Evolutionary conservation across 106 monocot genomes (phyloP), one percentile per base, ranked within the genome.

Genomic region (Hemerocallis citrina): DNA sequence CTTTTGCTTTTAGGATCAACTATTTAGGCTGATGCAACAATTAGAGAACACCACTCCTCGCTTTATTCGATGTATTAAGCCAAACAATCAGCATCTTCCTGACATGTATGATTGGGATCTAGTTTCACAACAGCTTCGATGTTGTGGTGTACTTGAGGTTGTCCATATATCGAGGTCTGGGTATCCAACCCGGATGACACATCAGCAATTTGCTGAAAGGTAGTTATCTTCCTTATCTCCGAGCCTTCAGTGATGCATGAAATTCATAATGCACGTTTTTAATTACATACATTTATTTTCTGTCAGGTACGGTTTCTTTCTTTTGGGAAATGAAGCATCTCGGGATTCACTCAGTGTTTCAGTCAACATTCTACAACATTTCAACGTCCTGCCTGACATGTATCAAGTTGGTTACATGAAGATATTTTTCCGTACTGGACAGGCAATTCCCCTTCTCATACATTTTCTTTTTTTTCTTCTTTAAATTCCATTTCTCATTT

Each of bases 321-420:
- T 72, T 25, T 52, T 51, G 27, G 67, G 72, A 52, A 65, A 54
- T 41, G 50, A 37, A 58, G 29, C 47, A 36, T 68, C 57, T 25
- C 65, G 76, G 34, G 75, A 85, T 55, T 72, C 72, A 22, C 79
- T 79, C 24, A 79, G 84, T 79, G 65, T 76, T 69, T 85, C 76
- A 44, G 76, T 75, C 17, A 61, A 69, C n/a, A 52, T 85, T 56
- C 69, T 85, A 31, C 73, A 85, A 25, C 59, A 70, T 16, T 70
- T 76, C 42, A 73, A 69, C 54, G 34, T 79, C 34, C 62, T 52
- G 0, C 84, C 84, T 62, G 76, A 76, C 43, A 84, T 81, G 81
- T 92, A 87, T 77, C 83, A 92, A 81, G 75, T 92, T 71, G 92
- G 92, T 33, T 84, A 73, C 65, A 62, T 74, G 62, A 84, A 84